Percentiles rank a stretch among this genome's conserved stretches.
These are phyloP conservation scores for Lipomyces chichibuensis DNA, from an alignment of 805 yeast genomes.

Conservation along the genomic window DNA sequence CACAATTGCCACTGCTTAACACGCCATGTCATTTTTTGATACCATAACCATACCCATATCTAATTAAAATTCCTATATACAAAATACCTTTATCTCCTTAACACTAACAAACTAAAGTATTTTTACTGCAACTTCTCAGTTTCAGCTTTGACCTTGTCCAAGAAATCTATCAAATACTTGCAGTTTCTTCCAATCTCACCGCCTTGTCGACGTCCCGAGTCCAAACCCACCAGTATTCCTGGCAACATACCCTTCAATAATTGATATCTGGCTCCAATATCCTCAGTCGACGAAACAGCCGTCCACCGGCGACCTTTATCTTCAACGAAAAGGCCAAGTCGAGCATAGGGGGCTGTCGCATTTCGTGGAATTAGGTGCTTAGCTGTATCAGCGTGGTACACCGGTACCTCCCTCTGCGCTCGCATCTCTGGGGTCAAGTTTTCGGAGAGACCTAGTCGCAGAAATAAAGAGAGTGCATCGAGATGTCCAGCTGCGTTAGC, in stretches of 20 bases:
- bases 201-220: slow-evolving; percentile 63
- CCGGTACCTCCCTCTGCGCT: slow-evolving; percentile 34
- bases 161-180: slow-evolving; percentile 24
- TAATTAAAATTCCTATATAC: not conserved
- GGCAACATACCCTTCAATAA: slow-evolving; percentile 56
- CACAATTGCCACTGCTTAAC: too few species aligned
- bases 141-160: slow-evolving; percentile 10
- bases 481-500: slow-evolving; percentile 42
- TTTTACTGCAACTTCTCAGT: not conserved
- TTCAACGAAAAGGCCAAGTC: slow-evolving; percentile 60
- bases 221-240: slow-evolving; percentile 56
- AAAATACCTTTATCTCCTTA: too few species aligned
- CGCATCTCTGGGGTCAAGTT: slow-evolving; percentile 26
- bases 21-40: not conserved
- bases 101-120: not conserved
- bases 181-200: slow-evolving; percentile 63
- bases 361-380: slow-evolving; percentile 56
- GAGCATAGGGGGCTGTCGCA: slow-evolving; percentile 65
- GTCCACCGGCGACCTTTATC: slow-evolving; percentile 39
- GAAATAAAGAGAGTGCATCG: slow-evolving; percentile 49
- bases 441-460: slow-evolving; percentile 49
- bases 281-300: slow-evolving; percentile 60
- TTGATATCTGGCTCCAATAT: slow-evolving; percentile 57
- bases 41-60: not conserved
- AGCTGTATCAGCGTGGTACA: slow-evolving; percentile 53